Conservation (phyloP, 441 rosid species). For the Sinapis alba region DNA sequence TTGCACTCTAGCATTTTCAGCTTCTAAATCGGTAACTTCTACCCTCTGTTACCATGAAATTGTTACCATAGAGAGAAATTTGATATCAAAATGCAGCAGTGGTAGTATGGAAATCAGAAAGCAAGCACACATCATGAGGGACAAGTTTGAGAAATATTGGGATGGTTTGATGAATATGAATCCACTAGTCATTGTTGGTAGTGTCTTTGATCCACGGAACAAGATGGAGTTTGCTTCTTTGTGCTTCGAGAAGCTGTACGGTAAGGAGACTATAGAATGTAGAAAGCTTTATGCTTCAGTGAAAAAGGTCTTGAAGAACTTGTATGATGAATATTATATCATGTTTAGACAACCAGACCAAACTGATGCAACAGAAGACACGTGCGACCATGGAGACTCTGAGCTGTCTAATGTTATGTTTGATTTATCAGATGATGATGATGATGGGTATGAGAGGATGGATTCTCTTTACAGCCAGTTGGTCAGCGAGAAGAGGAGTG, state of each 20-base stretch:
- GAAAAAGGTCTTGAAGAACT: background rate
- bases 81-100: background rate
- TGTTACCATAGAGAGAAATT: background rate
- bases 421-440: background rate
- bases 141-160: background rate
- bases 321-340: background rate
- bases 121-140: background rate
- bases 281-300: background rate
- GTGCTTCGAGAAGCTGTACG: background rate
- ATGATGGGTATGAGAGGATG: background rate
- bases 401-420: background rate
- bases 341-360: background rate
- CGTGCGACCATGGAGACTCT: background rate
- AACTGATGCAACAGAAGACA: too few relatives aligned
- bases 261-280: background rate
- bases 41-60: background rate
- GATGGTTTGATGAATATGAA: background rate
- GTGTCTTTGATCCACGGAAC: background rate
- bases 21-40: background rate
- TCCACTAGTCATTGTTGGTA: background rate
- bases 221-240: background rate
- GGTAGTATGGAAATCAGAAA: background rate
- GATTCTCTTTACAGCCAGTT: background rate
- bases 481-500: background rate
- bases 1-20: background rate